Evolutionary conservation across 106 monocot genomes (phyloP).

Genomic region (Acorus gramineus): DNA sequence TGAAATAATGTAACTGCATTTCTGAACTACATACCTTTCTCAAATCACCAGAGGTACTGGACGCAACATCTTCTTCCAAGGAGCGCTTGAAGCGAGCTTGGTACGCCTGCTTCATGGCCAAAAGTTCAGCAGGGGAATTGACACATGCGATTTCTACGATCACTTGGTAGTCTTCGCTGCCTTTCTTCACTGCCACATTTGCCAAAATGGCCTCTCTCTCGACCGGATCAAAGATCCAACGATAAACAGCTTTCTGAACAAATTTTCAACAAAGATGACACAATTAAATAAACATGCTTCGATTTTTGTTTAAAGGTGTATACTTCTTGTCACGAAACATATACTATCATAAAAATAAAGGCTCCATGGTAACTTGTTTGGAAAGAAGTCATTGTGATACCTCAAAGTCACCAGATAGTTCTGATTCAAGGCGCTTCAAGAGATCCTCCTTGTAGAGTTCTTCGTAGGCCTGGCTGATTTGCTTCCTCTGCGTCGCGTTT

Average conservation of each 20-base stretch:
- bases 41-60: conserved; percentile 27
- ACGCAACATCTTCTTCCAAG: conserved; percentile 63
- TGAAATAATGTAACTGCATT: not conserved
- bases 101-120: conserved; percentile 50
- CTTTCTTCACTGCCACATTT: conserved; percentile 40
- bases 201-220: conserved; percentile 68
- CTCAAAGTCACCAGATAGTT: too few species aligned
- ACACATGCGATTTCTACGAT: conserved; percentile 50
- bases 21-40: conserved; percentile 18
- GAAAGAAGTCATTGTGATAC: too few species aligned
- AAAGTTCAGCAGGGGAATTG: conserved; percentile 40
- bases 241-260: conserved; percentile 68
- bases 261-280: too few species aligned
- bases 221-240: conserved; percentile 67
- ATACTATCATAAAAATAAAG: too few species aligned
- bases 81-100: conserved; percentile 43
- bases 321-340: too few species aligned
- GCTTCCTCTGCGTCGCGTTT: too few species aligned
- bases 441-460: too few species aligned
- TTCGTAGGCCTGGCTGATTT: too few species aligned
- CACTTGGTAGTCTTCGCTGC: conserved; percentile 22
- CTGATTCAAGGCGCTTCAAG: too few species aligned
- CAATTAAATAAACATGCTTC: too few species aligned
- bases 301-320: too few species aligned
- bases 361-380: too few species aligned